Conservation (phyloP, 2,329 filamentous ascomycete species). For the Cordyceps pruinosa region DNA sequence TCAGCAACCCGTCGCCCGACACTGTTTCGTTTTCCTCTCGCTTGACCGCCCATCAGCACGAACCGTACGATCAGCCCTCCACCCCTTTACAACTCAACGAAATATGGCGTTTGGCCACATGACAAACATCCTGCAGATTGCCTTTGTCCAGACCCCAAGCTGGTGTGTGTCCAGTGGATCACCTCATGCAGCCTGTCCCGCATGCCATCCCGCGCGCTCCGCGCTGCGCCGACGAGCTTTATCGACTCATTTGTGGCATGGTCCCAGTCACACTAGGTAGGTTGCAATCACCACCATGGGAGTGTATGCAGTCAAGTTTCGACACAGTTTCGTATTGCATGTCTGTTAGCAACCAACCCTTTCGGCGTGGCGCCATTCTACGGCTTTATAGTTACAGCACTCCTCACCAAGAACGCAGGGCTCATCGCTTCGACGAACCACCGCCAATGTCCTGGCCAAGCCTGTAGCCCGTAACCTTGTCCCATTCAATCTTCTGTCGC, state of each 20-base stretch:
- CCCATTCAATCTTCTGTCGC: slow-evolving; percentile 98
- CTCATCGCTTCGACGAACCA: slow-evolving; percentile 50
- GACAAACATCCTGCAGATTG: background rate
- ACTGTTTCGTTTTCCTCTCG: background rate
- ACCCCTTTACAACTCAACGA: background rate
- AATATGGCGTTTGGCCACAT: background rate
- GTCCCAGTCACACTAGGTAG: too few species aligned
- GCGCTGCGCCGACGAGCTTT: background rate
- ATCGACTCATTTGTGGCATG: background rate
- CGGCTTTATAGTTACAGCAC: background rate
- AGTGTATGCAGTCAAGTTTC: background rate
- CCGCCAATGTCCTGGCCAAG: slow-evolving; percentile 74
- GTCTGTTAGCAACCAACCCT: background rate
- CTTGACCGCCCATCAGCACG: background rate
- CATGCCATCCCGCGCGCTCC: background rate
- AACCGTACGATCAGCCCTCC: background rate
- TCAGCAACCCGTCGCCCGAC: background rate
- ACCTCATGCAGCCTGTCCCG: background rate
- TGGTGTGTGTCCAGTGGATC: background rate
- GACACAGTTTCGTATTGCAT: background rate
- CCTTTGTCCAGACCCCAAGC: background rate
- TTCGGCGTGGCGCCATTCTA: background rate
- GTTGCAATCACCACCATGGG: background rate
- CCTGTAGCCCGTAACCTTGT: slow-evolving; percentile 91
- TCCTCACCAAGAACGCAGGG: background rate